Conservation (phyloP, 23 red algal genomes). For the Cyanidioschyzon merolae region DNA sequence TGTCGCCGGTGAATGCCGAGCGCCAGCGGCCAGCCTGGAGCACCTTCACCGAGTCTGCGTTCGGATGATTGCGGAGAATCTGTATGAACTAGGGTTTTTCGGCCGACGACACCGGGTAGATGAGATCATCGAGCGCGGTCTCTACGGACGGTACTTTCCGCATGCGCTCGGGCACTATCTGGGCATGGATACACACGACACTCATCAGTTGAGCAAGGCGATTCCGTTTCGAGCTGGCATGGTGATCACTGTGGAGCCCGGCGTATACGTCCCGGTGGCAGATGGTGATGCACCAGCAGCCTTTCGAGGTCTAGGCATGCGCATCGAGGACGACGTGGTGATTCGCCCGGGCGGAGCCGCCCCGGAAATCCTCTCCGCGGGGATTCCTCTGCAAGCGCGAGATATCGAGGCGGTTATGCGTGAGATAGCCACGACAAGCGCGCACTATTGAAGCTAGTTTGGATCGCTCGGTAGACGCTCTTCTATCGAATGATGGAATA, state of each 20-base stretch:
- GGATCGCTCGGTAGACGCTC: no score
- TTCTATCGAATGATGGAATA: no score
- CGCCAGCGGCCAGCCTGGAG: constrained; percentile 30
- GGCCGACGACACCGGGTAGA: constrained; percentile 21
- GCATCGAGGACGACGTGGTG: constrained; percentile 84
- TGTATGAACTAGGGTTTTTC: constrained; percentile 58
- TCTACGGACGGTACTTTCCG: constrained; percentile 44
- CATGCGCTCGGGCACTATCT: constrained; percentile 80
- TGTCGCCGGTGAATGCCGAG: background rate
- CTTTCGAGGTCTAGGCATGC: constrained; percentile 70
- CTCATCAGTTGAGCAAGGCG: constrained; percentile 43
- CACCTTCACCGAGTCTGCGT: constrained; percentile 34
- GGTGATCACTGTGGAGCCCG: constrained; percentile 82
- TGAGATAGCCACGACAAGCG: background rate
- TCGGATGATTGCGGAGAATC: constrained; percentile 33
- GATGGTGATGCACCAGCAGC: constrained; percentile 36
- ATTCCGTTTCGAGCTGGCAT: constrained; percentile 51
- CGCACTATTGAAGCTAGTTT: no score
- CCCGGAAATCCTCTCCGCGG: constrained; percentile 43
- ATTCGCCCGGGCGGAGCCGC: constrained; percentile 20
- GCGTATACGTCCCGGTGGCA: constrained; percentile 45
- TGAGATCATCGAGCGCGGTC: constrained; percentile 29
- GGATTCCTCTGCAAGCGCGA: background rate
- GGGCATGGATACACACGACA: constrained; percentile 86
- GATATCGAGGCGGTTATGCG: constrained; percentile 19